Evolutionary conservation across 1,284 basidiomycete species (phyloP).

Genomic region (Trametes pubescens): DNA sequence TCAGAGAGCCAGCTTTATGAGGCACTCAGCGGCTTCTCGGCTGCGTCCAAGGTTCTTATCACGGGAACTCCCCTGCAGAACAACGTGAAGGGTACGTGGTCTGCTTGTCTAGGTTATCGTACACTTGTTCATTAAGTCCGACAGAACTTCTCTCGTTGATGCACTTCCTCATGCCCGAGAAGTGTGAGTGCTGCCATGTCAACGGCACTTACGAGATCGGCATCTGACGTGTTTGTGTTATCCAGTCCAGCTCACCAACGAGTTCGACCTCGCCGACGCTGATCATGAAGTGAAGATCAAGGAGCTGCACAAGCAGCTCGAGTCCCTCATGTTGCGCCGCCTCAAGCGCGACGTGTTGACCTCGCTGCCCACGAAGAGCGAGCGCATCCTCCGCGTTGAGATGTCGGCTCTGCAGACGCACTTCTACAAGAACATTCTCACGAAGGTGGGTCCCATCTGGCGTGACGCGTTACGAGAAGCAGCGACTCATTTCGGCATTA

Average conservation of each 20-base stretch:
- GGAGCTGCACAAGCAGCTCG: slow-evolving; percentile 92
- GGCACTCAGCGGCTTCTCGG: slow-evolving; percentile 88
- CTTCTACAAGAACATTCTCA: slow-evolving; percentile 99
- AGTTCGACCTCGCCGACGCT: slow-evolving; percentile 93
- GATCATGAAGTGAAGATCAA: slow-evolving; percentile 97
- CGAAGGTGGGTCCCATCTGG: slow-evolving; percentile 66
- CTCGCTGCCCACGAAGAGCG: slow-evolving; percentile 96
- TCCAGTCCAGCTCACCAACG: slow-evolving; percentile 73
- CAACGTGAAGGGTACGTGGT: slow-evolving; percentile 89
- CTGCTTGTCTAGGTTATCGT: slow-evolving; percentile 21
- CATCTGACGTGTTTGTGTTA: slow-evolving; percentile 16
- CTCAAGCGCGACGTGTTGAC: slow-evolving; percentile 98
- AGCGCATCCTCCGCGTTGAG: slow-evolving; percentile 97
- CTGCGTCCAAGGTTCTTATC: slow-evolving; percentile 93
- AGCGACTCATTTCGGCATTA: slow-evolving; percentile 43
- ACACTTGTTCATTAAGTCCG: slow-evolving; percentile 14
- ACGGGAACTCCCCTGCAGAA: slow-evolving; percentile 99
- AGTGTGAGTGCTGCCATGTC: slow-evolving; percentile 67
- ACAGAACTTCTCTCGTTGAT: slow-evolving; percentile 94
- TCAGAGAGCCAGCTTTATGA: slow-evolving; percentile 98
- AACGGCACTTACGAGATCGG: slow-evolving; percentile 11
- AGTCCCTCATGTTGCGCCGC: slow-evolving; percentile 94
- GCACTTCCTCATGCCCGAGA: slow-evolving; percentile 99
- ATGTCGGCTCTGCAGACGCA: slow-evolving; percentile 98
- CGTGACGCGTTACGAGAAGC: slow-evolving; percentile 12